A percentile compares a stretch with the other conserved stretches of the same genome.
Conservation (phyloP, 768 basidiomycete genomes). For the Lactarius vividus region DNA sequence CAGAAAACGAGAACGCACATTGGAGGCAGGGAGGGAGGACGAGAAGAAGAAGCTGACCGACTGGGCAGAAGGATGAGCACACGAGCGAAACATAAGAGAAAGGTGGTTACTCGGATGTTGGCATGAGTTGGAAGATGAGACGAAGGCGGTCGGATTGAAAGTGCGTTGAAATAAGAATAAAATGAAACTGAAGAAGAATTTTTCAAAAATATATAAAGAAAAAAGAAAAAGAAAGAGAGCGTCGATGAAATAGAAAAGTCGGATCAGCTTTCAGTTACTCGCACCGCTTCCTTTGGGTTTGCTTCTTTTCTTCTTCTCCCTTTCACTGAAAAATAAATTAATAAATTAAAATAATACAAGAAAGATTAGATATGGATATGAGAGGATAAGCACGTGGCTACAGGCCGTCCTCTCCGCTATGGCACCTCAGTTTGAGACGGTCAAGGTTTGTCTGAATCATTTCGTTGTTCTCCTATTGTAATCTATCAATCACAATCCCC, state of each 20-base stretch:
- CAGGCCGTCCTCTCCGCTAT: slow-evolving; percentile 31
- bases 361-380: neutral
- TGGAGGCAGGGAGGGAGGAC: slow-evolving; percentile 7
- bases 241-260: neutral
- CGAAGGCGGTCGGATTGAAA: neutral
- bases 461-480: neutral
- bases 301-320: neutral
- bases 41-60: neutral
- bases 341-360: neutral
- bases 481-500: slow-evolving; percentile 9
- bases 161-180: slow-evolving; percentile 6
- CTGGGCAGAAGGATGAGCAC: neutral
- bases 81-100: neutral
- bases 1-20: slow-evolving; percentile 1
- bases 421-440: slow-evolving; percentile 66
- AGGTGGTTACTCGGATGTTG: slow-evolving; percentile 17
- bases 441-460: slow-evolving; percentile 46
- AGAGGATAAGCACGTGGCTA: slow-evolving; percentile 23
- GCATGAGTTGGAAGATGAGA: slow-evolving; percentile 6
- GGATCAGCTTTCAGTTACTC: slow-evolving; percentile 4
- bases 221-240: neutral
- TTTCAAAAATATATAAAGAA: neutral
- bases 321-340: neutral
- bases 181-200: neutral
- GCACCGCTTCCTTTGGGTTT: neutral